These are phyloP conservation scores for Lizonia empirigonia DNA, from an alignment of 2,329 filamentous ascomycete genomes.

Conservation along the genomic window DNA sequence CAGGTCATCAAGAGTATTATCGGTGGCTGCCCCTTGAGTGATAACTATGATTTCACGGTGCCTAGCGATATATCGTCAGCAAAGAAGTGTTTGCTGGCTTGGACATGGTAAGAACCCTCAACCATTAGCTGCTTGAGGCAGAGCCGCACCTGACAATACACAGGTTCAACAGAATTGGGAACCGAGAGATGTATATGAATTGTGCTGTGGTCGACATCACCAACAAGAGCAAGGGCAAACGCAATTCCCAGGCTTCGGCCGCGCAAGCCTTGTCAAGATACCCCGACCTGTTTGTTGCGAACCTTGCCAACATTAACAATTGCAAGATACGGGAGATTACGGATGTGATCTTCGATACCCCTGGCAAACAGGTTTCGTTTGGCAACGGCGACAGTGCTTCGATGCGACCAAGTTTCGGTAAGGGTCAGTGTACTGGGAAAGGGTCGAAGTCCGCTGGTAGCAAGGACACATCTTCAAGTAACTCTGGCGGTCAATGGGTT, in stretches of 20 bases:
- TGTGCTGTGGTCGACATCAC: conserved; percentile 72
- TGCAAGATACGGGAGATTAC: conserved; percentile 48
- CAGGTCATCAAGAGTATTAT: conserved; percentile 69
- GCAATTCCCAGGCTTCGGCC: conserved; percentile 54
- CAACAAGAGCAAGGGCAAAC: conserved; percentile 54
- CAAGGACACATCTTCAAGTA: not conserved
- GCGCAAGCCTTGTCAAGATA: conserved; percentile 40
- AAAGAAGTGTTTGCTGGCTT: conserved; percentile 69
- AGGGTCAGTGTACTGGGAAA: conserved; percentile 27
- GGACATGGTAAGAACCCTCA: conserved; percentile 56
- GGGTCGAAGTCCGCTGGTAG: conserved; percentile 23
- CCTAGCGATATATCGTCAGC: conserved; percentile 64
- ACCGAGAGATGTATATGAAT: conserved; percentile 88
- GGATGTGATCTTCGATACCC: conserved; percentile 50
- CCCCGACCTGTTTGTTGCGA: conserved; percentile 53
- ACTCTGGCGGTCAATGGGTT: conserved; percentile 22
- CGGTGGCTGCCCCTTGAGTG: conserved; percentile 60
- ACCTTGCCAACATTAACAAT: conserved; percentile 49
- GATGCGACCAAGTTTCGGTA: conserved; percentile 16
- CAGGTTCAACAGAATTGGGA: conserved; percentile 72
- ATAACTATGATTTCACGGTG: conserved; percentile 66
- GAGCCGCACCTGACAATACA: not conserved
- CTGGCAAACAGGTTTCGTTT: conserved; percentile 50
- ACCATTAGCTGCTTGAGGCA: not conserved
- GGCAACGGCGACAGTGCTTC: conserved; percentile 40